Percentiles rank a stretch among this genome's conserved stretches.
These are phyloP conservation scores for Scytalidium sp. DNA, from an alignment of 2,329 filamentous ascomycete genomes.

Conservation along the genomic window DNA sequence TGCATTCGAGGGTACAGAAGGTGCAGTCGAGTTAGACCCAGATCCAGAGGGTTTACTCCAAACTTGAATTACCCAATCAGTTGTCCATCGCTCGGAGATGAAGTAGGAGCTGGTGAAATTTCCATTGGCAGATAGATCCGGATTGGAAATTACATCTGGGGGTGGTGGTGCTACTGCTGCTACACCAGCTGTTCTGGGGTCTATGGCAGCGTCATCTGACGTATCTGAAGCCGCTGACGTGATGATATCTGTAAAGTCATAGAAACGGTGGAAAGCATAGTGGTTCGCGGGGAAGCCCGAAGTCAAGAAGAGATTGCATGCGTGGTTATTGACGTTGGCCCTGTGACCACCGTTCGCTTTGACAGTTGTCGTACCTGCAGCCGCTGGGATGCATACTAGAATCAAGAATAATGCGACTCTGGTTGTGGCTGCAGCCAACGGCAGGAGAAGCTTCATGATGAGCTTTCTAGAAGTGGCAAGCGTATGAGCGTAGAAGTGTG, in stretches of 20 bases:
- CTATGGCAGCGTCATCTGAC: neutral
- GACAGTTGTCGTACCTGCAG: no score
- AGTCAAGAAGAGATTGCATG: slow-evolving; percentile 5
- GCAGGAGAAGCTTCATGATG: no score
- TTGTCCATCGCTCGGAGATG: neutral
- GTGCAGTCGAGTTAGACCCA: neutral
- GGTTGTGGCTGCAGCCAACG: no score
- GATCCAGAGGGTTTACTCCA: no score
- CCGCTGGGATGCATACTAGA: no score
- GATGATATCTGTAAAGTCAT: slow-evolving; percentile 4
- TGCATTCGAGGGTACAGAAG: neutral
- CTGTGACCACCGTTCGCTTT: no score
- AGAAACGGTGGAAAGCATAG: slow-evolving; percentile 6
- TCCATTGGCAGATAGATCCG: neutral
- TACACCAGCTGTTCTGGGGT: neutral
- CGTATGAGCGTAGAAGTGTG: no score
- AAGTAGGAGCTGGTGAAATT: slow-evolving; percentile 4
- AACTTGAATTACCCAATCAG: slow-evolving; percentile 4
- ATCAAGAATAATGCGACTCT: no score
- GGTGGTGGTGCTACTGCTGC: no score
- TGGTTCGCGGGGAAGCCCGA: slow-evolving; percentile 1
- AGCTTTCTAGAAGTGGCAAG: no score
- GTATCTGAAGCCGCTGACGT: neutral
- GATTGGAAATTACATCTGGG: neutral
- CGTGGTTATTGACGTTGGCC: slow-evolving; percentile 5